Evolutionary conservation across 2,329 filamentous ascomycete genomes (phyloP).

Genomic region (Fusarium palustre): DNA sequence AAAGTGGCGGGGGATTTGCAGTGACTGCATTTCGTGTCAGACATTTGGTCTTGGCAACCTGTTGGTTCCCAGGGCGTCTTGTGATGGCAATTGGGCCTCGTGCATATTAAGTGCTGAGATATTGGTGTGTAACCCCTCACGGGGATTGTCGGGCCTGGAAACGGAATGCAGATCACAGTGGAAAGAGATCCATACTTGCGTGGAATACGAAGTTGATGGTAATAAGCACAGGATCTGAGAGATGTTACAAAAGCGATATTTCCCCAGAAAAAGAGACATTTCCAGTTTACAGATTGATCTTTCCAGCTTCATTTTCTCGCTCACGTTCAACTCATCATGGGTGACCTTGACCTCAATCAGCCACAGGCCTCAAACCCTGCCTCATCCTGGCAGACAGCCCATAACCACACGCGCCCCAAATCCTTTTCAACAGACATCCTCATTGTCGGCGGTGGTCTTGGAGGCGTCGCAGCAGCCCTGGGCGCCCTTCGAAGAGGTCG

Average conservation of each 20-base stretch:
- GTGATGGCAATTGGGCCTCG: not conserved
- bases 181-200: not conserved
- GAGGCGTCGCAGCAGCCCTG: slow-evolving; percentile 46
- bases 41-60: slow-evolving; percentile 7
- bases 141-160: slow-evolving; percentile 37
- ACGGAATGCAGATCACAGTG: slow-evolving; percentile 1
- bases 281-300: not conserved
- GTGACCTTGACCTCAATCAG: slow-evolving; percentile 16
- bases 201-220: not conserved
- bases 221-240: not conserved
- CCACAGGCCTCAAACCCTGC: not conserved
- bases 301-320: not conserved
- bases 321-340: slow-evolving; percentile 6
- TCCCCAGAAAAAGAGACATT: not conserved
- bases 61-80: slow-evolving; percentile 6
- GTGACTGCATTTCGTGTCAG: slow-evolving; percentile 1
- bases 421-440: slow-evolving; percentile 42
- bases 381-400: slow-evolving; percentile 20
- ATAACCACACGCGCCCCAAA: not conserved
- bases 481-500: slow-evolving; percentile 43
- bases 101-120: slow-evolving; percentile 5
- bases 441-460: slow-evolving; percentile 43
- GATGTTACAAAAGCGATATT: slow-evolving; percentile 5
- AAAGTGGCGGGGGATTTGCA: not conserved
- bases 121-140: slow-evolving; percentile 27